phyloP scores from a whole-genome alignment of 352 stramenopile species.

The Globisporangium megalacanthum region DNA sequence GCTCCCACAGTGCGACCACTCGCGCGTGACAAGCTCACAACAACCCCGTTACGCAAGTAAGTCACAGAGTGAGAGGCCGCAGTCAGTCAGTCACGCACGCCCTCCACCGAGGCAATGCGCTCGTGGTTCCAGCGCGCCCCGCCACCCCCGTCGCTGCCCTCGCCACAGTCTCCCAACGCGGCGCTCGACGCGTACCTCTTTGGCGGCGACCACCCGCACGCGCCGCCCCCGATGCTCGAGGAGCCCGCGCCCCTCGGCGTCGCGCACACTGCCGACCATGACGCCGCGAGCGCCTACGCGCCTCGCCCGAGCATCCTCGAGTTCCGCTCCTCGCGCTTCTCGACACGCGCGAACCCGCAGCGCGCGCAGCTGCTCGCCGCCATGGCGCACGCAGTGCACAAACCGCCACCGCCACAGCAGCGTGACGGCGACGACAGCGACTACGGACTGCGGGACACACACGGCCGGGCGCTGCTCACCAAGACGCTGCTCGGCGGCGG shows the following conservation, averaged over 20 bases:
- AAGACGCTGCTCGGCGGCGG: slow-evolving; percentile 3
- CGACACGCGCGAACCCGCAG: slow-evolving; percentile 34
- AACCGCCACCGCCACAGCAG: neutral
- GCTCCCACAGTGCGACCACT: too few species aligned
- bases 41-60: too few species aligned
- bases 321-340: slow-evolving; percentile 41
- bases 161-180: neutral
- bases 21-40: neutral
- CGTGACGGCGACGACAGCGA: neutral
- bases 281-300: slow-evolving; percentile 11
- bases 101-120: slow-evolving; percentile 1
- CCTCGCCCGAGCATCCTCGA: slow-evolving; percentile 40
- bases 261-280: slow-evolving; percentile 14
- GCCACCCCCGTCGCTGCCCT: neutral
- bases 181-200: slow-evolving; percentile 11
- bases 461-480: neutral
- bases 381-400: slow-evolving; percentile 16
- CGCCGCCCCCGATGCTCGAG: slow-evolving; percentile 8
- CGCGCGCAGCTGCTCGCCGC: slow-evolving; percentile 40
- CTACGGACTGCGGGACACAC: neutral
- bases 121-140: slow-evolving; percentile 6
- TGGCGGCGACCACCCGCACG: neutral
- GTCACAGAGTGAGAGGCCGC: too few species aligned
- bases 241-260: slow-evolving; percentile 16
- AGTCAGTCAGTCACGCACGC: too few species aligned